Evolutionary conservation across 805 yeast genomes (phyloP).

Genomic region (Pichia insulana): DNA sequence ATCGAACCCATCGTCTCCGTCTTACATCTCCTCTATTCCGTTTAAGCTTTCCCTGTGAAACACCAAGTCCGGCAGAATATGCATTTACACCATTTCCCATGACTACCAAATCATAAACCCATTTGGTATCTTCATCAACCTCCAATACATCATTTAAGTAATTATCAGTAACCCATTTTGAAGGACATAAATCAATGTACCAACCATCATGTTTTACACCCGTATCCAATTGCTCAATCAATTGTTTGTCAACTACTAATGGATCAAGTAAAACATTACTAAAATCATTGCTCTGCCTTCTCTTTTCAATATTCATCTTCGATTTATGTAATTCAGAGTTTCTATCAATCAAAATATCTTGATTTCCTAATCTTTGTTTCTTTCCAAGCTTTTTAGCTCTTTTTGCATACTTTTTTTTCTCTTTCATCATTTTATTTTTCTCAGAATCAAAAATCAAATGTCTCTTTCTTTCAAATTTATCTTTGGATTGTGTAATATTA

Average conservation of each 20-base stretch:
- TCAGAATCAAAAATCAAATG: slow-evolving; percentile 4
- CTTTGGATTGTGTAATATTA: not conserved
- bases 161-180: slow-evolving; percentile 50
- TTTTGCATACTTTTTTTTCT: slow-evolving; percentile 3
- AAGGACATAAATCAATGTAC: slow-evolving; percentile 58
- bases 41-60: slow-evolving; percentile 11
- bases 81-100: slow-evolving; percentile 14
- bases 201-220: slow-evolving; percentile 35
- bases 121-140: slow-evolving; percentile 67
- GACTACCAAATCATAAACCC: slow-evolving; percentile 63
- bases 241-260: slow-evolving; percentile 1
- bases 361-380: not conserved
- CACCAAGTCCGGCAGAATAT: slow-evolving; percentile 19
- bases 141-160: slow-evolving; percentile 43
- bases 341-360: slow-evolving; percentile 1
- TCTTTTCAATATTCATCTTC: slow-evolving; percentile 1
- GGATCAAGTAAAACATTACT: slow-evolving; percentile 8
- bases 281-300: slow-evolving; percentile 9
- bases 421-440: slow-evolving; percentile 4
- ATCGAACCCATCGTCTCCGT: slow-evolving; percentile 61
- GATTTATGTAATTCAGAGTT: not conserved
- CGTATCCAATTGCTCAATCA: slow-evolving; percentile 10
- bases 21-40: slow-evolving; percentile 38
- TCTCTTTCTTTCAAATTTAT: not conserved
- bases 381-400: slow-evolving; percentile 2